Conservation (phyloP, 805 yeast species). For the Isabelozyma rhagii region DNA sequence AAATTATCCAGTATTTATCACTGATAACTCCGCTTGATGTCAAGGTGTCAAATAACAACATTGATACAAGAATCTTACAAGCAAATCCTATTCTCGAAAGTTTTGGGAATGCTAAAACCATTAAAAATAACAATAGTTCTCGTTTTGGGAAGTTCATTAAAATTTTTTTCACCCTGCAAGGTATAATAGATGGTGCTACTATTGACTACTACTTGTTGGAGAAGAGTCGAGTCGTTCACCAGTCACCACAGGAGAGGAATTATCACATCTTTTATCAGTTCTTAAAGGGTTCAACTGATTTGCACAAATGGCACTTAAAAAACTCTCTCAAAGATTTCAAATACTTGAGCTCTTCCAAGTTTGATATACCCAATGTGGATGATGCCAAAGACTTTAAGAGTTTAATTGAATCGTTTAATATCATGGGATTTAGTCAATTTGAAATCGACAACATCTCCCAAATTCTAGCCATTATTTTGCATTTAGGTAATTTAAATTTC, state of each 20-base stretch:
- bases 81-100: slow-evolving; percentile 96
- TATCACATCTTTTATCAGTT: slow-evolving; percentile 93
- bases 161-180: slow-evolving; percentile 64
- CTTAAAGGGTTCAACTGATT: slow-evolving; percentile 56
- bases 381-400: slow-evolving; percentile 66
- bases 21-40: slow-evolving; percentile 50
- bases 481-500: slow-evolving; percentile 82
- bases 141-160: slow-evolving; percentile 95
- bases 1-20: slow-evolving; percentile 87
- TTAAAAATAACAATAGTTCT: slow-evolving; percentile 89
- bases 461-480: slow-evolving; percentile 72
- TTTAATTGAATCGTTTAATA: slow-evolving; percentile 64
- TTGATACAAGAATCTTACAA: slow-evolving; percentile 82
- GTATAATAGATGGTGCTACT: slow-evolving; percentile 79
- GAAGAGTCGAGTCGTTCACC: slow-evolving; percentile 86
- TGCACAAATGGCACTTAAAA: slow-evolving; percentile 45
- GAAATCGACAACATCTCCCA: slow-evolving; percentile 61
- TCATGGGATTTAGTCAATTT: slow-evolving; percentile 62
- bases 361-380: slow-evolving; percentile 67
- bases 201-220: slow-evolving; percentile 94
- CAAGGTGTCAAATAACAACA: slow-evolving; percentile 29
- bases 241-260: slow-evolving; percentile 75
- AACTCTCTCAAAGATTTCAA: slow-evolving; percentile 40
- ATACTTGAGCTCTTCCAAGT: slow-evolving; percentile 57
- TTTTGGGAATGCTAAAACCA: slow-evolving; percentile 96